phyloP scores from a whole-genome alignment of 495 filamentous ascomycete genomes.

The Penicillium roqueforti region DNA sequence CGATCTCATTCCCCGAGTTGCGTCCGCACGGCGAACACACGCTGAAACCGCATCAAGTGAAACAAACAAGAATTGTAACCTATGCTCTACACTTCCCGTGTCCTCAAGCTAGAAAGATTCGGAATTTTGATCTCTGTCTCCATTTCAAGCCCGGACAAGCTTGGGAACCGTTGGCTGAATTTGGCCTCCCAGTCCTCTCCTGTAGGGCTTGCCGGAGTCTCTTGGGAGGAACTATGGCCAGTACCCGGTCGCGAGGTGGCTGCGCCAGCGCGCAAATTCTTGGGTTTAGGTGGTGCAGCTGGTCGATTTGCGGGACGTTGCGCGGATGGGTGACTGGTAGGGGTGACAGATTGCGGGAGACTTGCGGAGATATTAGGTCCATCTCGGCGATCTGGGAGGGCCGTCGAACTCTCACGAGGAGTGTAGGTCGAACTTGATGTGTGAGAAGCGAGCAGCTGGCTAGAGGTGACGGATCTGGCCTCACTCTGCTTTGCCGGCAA shows the following conservation, averaged over 20 bases:
- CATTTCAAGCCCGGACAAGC: conserved; percentile 74
- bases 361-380: conserved; percentile 18
- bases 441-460: conserved; percentile 12
- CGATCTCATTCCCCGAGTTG: conserved; percentile 20
- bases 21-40: conserved; percentile 14
- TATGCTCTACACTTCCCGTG: conserved; percentile 37
- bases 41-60: conserved; percentile 22
- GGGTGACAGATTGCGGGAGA: conserved; percentile 19
- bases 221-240: conserved; percentile 22
- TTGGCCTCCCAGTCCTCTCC: conserved; percentile 63
- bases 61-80: conserved; percentile 11
- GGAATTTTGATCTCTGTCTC: conserved; percentile 60
- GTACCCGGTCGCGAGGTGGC: conserved; percentile 19
- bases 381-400: conserved; percentile 15
- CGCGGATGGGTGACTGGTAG: conserved; percentile 20
- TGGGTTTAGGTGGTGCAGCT: conserved; percentile 57
- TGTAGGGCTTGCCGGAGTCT: conserved; percentile 22
- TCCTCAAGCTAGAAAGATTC: conserved; percentile 36
- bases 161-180: conserved; percentile 81
- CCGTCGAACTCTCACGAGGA: conserved; percentile 12
- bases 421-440: conserved; percentile 22
- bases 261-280: conserved; percentile 49
- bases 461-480: conserved; percentile 2
- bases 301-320: conserved; percentile 37
- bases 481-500: conserved; percentile 41